Conservation (phyloP, 2,329 filamentous ascomycete genomes). For the Penicillium sp. region DNA sequence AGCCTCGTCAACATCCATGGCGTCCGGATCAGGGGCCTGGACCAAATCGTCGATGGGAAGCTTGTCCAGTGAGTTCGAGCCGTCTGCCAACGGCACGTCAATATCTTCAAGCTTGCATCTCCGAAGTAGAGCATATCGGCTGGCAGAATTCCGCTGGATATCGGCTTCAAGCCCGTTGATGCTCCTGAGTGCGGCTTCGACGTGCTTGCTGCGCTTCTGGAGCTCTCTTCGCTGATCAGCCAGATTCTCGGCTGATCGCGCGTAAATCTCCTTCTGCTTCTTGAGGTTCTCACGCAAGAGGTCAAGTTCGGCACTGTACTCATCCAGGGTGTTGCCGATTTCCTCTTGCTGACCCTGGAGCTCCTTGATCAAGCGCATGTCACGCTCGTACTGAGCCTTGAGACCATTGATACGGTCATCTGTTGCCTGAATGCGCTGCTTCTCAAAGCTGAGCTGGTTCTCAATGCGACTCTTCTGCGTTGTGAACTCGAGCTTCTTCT, state of each 20-base stretch:
- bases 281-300: conserved; percentile 68
- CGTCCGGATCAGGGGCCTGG: conserved; percentile 68
- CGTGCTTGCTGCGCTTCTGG: conserved; percentile 76
- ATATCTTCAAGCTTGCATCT: conserved; percentile 93
- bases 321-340: conserved; percentile 68
- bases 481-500: conserved; percentile 81
- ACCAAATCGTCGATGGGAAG: conserved; percentile 83
- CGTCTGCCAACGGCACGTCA: conserved; percentile 69
- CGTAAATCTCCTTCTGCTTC: conserved; percentile 62
- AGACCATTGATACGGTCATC: conserved; percentile 65
- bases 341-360: conserved; percentile 68
- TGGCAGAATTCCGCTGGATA: conserved; percentile 77
- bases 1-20: conserved; percentile 83
- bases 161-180: conserved; percentile 77
- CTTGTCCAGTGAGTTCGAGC: conserved; percentile 68
- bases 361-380: conserved; percentile 64
- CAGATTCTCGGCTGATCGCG: conserved; percentile 68
- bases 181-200: conserved; percentile 69
- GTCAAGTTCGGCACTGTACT: conserved; percentile 71
- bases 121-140: conserved; percentile 77
- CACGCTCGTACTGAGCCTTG: conserved; percentile 61
- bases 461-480: conserved; percentile 65
- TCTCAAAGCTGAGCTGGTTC: conserved; percentile 60
- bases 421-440: conserved; percentile 66
- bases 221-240: conserved; percentile 74